Percentiles rank a stretch among this genome's conserved stretches.
Evolutionary conservation across 352 stramenopile species (phyloP).

Genomic region (Pythium coloratum): DNA sequence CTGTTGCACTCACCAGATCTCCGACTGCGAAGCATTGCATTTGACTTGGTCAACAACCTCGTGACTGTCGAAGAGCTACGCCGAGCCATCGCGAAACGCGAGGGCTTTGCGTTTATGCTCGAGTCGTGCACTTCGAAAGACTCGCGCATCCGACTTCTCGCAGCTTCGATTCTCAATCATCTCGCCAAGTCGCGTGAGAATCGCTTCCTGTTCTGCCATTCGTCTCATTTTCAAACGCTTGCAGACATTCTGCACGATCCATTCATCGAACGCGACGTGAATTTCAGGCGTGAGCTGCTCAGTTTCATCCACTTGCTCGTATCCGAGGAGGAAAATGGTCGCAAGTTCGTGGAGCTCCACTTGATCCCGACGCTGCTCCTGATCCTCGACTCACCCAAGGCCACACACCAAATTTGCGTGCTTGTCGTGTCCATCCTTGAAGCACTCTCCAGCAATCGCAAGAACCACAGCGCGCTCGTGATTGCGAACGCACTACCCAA

Average conservation of each 20-base stretch:
- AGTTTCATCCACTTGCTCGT: slow-evolving; percentile 63
- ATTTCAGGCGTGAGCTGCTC: slow-evolving; percentile 62
- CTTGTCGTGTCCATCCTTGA: slow-evolving; percentile 65
- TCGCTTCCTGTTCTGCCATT: slow-evolving; percentile 61
- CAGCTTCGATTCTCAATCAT: slow-evolving; percentile 57
- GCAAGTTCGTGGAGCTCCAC: slow-evolving; percentile 53
- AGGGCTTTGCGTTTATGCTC: slow-evolving; percentile 71
- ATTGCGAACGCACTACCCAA: slow-evolving; percentile 43
- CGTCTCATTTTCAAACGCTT: slow-evolving; percentile 53
- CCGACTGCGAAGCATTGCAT: slow-evolving; percentile 49
- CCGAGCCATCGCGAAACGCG: slow-evolving; percentile 57
- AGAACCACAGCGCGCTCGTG: slow-evolving; percentile 55
- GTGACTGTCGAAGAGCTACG: slow-evolving; percentile 59
- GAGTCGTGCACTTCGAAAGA: slow-evolving; percentile 61
- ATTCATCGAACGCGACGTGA: slow-evolving; percentile 62
- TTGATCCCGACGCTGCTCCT: slow-evolving; percentile 56
- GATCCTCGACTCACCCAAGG: slow-evolving; percentile 42
- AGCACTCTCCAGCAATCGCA: slow-evolving; percentile 41
- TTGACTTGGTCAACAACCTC: slow-evolving; percentile 64
- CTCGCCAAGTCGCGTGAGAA: slow-evolving; percentile 60
- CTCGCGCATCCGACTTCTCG: slow-evolving; percentile 48
- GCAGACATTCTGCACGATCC: slow-evolving; percentile 56
- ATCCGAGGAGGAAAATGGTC: slow-evolving; percentile 53
- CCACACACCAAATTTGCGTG: slow-evolving; percentile 40
- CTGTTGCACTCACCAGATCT: slow-evolving; percentile 55